phyloP scores from a whole-genome alignment of 192 early-diverging fungal species.

The Coemansia sp. region DNA sequence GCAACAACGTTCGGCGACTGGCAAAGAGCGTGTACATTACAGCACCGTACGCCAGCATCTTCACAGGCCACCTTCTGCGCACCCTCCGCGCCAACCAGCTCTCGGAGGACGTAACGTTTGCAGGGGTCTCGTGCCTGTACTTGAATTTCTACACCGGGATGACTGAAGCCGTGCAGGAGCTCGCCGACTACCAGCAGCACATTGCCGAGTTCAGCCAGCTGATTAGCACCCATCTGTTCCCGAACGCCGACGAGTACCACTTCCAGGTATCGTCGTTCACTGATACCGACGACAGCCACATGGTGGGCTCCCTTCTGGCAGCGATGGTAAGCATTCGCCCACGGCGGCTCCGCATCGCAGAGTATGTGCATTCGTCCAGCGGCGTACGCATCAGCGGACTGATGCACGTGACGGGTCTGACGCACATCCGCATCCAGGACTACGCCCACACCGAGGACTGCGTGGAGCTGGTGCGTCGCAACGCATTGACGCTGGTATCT shows the following conservation, averaged over 20 bases:
- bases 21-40: slow-evolving; percentile 38
- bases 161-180: slow-evolving; percentile 32
- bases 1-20: slow-evolving; percentile 24
- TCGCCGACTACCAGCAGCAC: slow-evolving; percentile 14
- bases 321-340: slow-evolving; percentile 9
- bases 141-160: slow-evolving; percentile 46
- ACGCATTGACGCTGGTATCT: slow-evolving; percentile 31
- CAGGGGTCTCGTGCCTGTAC: slow-evolving; percentile 23
- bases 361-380: slow-evolving; percentile 44
- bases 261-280: slow-evolving; percentile 43
- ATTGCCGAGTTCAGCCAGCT: slow-evolving; percentile 25
- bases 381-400: slow-evolving; percentile 42
- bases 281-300: slow-evolving; percentile 46
- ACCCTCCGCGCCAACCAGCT: slow-evolving; percentile 26
- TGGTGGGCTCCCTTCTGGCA: slow-evolving; percentile 37
- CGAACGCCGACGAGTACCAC: slow-evolving; percentile 24
- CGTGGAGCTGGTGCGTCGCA: slow-evolving; percentile 38
- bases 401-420: slow-evolving; percentile 24
- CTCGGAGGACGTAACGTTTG: slow-evolving; percentile 18
- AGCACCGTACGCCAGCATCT: slow-evolving; percentile 36
- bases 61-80: slow-evolving; percentile 29
- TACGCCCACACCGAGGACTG: slow-evolving; percentile 31
- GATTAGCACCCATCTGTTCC: slow-evolving; percentile 23
- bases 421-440: slow-evolving; percentile 38
- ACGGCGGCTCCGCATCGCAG: slow-evolving; percentile 12